These are phyloP conservation scores for Suillus subaureus DNA, from an alignment of 768 basidiomycete species.

Conservation along the genomic window DNA sequence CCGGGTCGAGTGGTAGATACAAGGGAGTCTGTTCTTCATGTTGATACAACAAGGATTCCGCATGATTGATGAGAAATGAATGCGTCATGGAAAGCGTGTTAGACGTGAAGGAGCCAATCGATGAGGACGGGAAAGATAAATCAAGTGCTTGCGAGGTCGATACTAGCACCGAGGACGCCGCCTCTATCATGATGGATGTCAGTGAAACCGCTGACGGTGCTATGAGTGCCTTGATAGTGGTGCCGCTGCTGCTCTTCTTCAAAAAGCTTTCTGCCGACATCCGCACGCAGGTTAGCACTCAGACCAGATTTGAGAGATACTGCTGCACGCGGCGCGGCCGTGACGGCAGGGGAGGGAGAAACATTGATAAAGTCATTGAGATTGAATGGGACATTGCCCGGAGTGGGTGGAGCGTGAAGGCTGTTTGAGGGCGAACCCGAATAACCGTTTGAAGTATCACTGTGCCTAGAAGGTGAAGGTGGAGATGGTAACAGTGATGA, in stretches of 20 bases:
- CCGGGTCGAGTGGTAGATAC: constrained; percentile 34
- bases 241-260: constrained; percentile 67
- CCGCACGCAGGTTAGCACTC: constrained; percentile 58
- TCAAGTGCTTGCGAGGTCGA: constrained; percentile 32
- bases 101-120: constrained; percentile 16
- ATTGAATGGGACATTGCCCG: constrained; percentile 51
- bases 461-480: constrained; percentile 25
- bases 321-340: constrained; percentile 32
- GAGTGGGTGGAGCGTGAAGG: constrained; percentile 37
- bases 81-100: constrained; percentile 22
- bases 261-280: constrained; percentile 68
- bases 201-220: constrained; percentile 16
- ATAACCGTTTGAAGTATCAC: constrained; percentile 14
- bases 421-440: constrained; percentile 13
- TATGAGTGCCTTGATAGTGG: constrained; percentile 19
- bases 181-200: constrained; percentile 32
- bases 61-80: constrained; percentile 26
- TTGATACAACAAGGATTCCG: constrained; percentile 31
- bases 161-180: constrained; percentile 31
- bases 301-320: constrained; percentile 34
- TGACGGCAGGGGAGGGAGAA: constrained; percentile 61
- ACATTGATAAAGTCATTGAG: constrained; percentile 74
- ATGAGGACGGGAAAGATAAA: constrained; percentile 11
- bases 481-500: constrained; percentile 29
- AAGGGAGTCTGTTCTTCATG: constrained; percentile 28